phyloP scores from a whole-genome alignment of 352 stramenopile genomes.

The Elongisporangium prolatum region DNA sequence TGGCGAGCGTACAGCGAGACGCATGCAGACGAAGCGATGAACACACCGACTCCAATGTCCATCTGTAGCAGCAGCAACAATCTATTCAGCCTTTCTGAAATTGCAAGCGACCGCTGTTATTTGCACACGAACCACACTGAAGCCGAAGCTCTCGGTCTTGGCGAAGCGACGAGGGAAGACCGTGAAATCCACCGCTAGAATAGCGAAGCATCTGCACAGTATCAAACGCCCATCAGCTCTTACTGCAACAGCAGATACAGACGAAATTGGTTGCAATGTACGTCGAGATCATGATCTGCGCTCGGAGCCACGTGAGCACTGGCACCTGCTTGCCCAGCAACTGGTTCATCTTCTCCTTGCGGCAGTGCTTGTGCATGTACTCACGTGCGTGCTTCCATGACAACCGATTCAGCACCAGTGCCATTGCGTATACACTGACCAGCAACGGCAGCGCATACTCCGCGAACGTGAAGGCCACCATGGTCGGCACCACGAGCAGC shows the following conservation, averaged over 20 bases:
- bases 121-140: slow-evolving; percentile 82
- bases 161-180: slow-evolving; percentile 94
- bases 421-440: slow-evolving; percentile 46
- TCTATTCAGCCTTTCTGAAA: not conserved
- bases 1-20: slow-evolving; percentile 66
- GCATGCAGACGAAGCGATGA: slow-evolving; percentile 89
- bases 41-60: slow-evolving; percentile 95
- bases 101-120: not conserved
- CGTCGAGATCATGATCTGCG: slow-evolving; percentile 82
- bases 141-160: slow-evolving; percentile 95
- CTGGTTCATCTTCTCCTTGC: slow-evolving; percentile 80
- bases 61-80: slow-evolving; percentile 62
- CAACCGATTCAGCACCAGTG: slow-evolving; percentile 43
- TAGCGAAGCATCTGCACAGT: slow-evolving; percentile 74
- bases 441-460: slow-evolving; percentile 58
- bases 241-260: not conserved
- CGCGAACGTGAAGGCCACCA: slow-evolving; percentile 65
- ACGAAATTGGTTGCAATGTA: slow-evolving; percentile 16
- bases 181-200: slow-evolving; percentile 98
- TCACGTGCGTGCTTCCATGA: slow-evolving; percentile 75
- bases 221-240: not conserved
- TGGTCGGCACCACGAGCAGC: slow-evolving; percentile 62
- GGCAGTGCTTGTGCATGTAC: slow-evolving; percentile 66
- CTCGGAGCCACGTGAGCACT: slow-evolving; percentile 76
- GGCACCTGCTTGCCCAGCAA: slow-evolving; percentile 66